phyloP scores from a whole-genome alignment of 495 filamentous ascomycete genomes.

The Penicillium angulare region DNA sequence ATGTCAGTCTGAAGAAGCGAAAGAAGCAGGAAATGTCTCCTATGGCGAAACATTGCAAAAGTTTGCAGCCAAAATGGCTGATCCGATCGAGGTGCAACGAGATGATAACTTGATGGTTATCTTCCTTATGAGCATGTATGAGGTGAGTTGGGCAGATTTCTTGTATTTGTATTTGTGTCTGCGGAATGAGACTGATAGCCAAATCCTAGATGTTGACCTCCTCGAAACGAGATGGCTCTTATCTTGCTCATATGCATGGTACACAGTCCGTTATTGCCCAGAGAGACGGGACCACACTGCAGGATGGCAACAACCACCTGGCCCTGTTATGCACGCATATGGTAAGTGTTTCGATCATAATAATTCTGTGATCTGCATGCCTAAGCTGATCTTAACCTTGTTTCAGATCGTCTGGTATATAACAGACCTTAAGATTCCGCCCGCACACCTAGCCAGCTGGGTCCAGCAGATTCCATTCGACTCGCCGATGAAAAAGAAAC shows the following conservation, averaged over 20 bases:
- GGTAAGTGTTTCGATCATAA: background rate
- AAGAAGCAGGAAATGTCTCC: slow-evolving; percentile 1
- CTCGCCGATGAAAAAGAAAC: background rate
- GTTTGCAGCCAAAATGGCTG: slow-evolving; percentile 5
- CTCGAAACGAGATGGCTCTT: slow-evolving; percentile 8
- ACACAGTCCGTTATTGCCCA: slow-evolving; percentile 13
- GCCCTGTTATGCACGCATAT: slow-evolving; percentile 11
- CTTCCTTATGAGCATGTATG: slow-evolving; percentile 14
- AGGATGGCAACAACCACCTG: slow-evolving; percentile 4
- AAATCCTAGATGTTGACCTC: slow-evolving; percentile 14
- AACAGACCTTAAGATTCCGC: slow-evolving; percentile 1
- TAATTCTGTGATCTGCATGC: background rate
- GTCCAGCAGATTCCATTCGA: slow-evolving; percentile 11
- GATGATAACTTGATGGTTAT: slow-evolving; percentile 14
- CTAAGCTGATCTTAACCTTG: background rate
- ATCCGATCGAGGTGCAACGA: slow-evolving; percentile 1
- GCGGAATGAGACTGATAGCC: no score
- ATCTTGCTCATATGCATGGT: slow-evolving; percentile 13
- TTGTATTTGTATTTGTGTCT: background rate
- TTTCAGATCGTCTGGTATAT: slow-evolving; percentile 5
- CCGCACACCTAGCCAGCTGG: background rate
- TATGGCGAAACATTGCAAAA: slow-evolving; percentile 11
- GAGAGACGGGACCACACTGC: background rate
- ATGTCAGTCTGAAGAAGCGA: slow-evolving; percentile 7
- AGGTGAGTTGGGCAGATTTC: background rate